These are phyloP conservation scores for Cunninghamia lanceolata DNA, from an alignment of 75 land plant genomes.

Conservation along the genomic window DNA sequence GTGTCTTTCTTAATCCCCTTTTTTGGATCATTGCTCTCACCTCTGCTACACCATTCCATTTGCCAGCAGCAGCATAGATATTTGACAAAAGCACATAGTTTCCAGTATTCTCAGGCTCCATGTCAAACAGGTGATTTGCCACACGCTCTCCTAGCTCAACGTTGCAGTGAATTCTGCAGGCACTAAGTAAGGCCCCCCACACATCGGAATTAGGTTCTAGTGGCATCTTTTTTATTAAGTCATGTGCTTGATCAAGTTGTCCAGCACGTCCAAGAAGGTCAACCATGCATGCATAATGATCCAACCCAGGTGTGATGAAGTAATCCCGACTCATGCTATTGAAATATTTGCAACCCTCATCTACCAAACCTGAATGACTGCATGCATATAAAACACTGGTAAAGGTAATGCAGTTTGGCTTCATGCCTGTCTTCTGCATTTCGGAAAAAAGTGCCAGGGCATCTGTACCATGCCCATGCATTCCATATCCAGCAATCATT, in stretches of 20 bases:
- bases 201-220: conserved; percentile 7
- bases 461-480: conserved; percentile 22
- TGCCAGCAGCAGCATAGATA: conserved; percentile 14
- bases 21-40: conserved; percentile 1
- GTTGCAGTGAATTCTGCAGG: conserved; percentile 20
- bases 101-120: conserved; percentile 12
- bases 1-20: not conserved
- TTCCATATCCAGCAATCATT: conserved; percentile 24
- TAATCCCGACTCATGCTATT: conserved; percentile 12
- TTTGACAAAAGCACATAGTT: conserved; percentile 24
- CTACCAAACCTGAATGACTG: conserved; percentile 18
- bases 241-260: conserved; percentile 6
- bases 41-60: conserved; percentile 8
- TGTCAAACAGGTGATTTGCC: conserved; percentile 1
- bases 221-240: conserved; percentile 19
- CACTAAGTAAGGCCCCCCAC: conserved; percentile 16
- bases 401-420: conserved; percentile 17
- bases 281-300: conserved; percentile 25
- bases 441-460: conserved; percentile 13
- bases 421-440: conserved; percentile 18
- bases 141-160: conserved; percentile 7
- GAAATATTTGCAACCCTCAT: conserved; percentile 6
- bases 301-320: conserved; percentile 7
- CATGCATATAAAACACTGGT: conserved; percentile 20
- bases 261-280: conserved; percentile 29